phyloP scores from a whole-genome alignment of 1,284 basidiomycete genomes.

The Cystobasidium sp. region DNA sequence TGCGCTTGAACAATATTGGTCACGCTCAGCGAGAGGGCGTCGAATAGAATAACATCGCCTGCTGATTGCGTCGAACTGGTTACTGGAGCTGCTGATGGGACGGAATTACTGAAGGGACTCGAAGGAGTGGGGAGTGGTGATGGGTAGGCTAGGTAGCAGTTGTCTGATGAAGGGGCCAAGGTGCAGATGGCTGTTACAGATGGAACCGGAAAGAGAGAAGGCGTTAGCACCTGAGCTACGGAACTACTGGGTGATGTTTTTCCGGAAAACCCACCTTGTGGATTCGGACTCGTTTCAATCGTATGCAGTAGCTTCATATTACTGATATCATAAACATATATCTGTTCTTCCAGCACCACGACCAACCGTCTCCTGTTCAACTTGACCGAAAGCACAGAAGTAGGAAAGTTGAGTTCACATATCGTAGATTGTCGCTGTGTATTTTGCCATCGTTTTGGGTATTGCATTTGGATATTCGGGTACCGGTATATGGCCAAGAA shows the following conservation, averaged over 20 bases:
- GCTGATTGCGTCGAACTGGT: constrained; percentile 62
- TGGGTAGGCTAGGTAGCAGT: constrained; percentile 93
- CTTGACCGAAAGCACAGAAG: constrained; percentile 92
- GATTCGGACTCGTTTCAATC: constrained; percentile 94
- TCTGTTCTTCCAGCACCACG: constrained; percentile 91
- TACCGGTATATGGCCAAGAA: neutral
- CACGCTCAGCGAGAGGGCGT: constrained; percentile 85
- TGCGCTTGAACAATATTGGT: constrained; percentile 97
- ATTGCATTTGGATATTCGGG: neutral
- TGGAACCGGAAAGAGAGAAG: neutral
- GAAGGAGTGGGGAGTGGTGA: constrained; percentile 86
- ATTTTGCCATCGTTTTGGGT: too few species aligned
- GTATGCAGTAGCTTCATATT: constrained; percentile 98
- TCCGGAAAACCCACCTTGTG: constrained; percentile 69
- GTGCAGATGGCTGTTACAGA: constrained; percentile 80
- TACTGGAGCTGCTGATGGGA: constrained; percentile 60
- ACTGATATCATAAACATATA: constrained; percentile 98
- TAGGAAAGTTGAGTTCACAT: constrained; percentile 96
- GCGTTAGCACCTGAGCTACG: neutral
- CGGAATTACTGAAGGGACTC: constrained; percentile 63
- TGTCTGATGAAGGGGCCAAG: constrained; percentile 92
- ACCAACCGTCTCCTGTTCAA: constrained; percentile 95
- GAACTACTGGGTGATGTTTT: neutral
- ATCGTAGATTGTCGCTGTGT: constrained; percentile 93
- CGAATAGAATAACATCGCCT: constrained; percentile 91